Evolutionary conservation across 306 rosid species (phyloP).

Genomic region (Gastrolobium bilobum): DNA sequence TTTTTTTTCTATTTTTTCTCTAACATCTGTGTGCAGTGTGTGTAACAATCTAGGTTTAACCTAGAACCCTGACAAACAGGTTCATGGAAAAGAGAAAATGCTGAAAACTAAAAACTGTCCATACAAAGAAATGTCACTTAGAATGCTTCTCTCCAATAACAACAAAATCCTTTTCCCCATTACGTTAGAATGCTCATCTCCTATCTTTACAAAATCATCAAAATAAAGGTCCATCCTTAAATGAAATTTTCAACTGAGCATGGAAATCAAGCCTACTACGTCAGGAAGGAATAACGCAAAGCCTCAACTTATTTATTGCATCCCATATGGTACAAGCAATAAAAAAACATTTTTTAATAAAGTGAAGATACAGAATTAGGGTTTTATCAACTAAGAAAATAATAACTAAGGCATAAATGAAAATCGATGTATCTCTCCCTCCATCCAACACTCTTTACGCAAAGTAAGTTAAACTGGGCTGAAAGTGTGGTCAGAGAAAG

Average conservation of each 20-base stretch:
- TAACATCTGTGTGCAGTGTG: background rate
- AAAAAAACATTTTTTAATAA: background rate
- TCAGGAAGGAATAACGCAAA: slow-evolving; percentile 1
- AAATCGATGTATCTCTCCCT: slow-evolving; percentile 8
- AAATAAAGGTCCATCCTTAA: slow-evolving; percentile 1
- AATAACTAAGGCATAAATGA: slow-evolving; percentile 3
- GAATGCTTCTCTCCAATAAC: slow-evolving; percentile 25
- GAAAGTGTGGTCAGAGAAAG: background rate
- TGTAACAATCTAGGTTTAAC: background rate
- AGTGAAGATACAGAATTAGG: background rate
- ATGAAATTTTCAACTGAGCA: slow-evolving; percentile 17
- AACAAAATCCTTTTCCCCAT: slow-evolving; percentile 5
- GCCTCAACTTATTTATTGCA: background rate
- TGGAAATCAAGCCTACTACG: slow-evolving; percentile 15
- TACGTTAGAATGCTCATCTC: slow-evolving; percentile 1
- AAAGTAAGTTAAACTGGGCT: slow-evolving; percentile 1
- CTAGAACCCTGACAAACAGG: slow-evolving; percentile 23
- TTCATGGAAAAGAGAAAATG: background rate
- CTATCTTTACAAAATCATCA: slow-evolving; percentile 7
- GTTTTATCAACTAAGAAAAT: slow-evolving; percentile 10
- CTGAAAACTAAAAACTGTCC: background rate
- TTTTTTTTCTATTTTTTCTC: background rate
- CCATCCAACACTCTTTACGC: slow-evolving; percentile 11
- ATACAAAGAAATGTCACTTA: background rate
- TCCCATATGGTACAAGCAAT: background rate